A percentile compares a stretch with the other conserved stretches of the same genome.
These are phyloP conservation scores for Saraca asoca DNA, from an alignment of 331 rosid genomes.

Conservation along the genomic window DNA sequence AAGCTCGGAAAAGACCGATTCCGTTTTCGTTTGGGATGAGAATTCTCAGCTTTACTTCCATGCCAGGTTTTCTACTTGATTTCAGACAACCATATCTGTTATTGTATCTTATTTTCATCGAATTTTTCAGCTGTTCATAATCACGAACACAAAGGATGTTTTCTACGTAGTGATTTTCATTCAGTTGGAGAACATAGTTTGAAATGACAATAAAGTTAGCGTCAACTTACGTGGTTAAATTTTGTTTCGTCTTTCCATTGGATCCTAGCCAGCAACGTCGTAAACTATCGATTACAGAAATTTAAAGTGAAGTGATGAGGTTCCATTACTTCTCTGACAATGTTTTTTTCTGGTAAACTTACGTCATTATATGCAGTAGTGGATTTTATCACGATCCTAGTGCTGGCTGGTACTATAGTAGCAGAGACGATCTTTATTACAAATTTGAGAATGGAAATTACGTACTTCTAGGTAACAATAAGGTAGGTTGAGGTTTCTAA, in stretches of 20 bases:
- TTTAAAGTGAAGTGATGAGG: not conserved
- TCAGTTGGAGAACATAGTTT: not conserved
- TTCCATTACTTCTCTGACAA: not conserved
- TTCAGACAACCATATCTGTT: not conserved
- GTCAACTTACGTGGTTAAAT: not conserved
- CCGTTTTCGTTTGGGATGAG: constrained; percentile 77
- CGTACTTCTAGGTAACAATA: constrained; percentile 55
- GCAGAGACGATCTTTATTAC: constrained; percentile 66
- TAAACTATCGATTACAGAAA: constrained; percentile 1
- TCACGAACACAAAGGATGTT: not conserved
- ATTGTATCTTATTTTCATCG: not conserved
- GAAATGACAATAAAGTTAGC: not conserved
- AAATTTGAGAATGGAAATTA: constrained; percentile 80
- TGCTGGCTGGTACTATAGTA: constrained; percentile 90
- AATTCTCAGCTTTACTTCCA: constrained; percentile 70
- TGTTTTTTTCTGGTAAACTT: not conserved
- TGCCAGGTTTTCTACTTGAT: constrained; percentile 51
- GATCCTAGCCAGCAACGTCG: not conserved
- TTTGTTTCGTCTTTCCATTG: not conserved
- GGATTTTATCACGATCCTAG: constrained; percentile 92
- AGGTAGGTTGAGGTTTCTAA: constrained; percentile 41
- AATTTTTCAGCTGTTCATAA: constrained; percentile 9
- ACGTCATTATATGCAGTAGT: constrained; percentile 47
- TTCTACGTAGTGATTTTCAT: not conserved
- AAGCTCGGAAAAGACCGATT: constrained; percentile 37